A percentile compares a stretch with the other conserved stretches of the same genome.
Evolutionary conservation across 306 rosid genomes (phyloP).

Genomic region (Bauhinia variegata): DNA sequence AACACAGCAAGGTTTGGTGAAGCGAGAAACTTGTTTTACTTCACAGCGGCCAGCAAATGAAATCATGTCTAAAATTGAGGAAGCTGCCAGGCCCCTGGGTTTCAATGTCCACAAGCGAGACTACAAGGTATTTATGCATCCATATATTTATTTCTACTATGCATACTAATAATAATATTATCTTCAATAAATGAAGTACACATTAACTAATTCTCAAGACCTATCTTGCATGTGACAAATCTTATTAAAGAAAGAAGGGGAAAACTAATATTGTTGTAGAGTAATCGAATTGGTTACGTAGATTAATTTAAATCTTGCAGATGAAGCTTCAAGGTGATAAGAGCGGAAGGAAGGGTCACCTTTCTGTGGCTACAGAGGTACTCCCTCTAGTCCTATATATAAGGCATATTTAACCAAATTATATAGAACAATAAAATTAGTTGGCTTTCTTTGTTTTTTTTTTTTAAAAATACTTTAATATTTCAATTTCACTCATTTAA

Average conservation of each 20-base stretch:
- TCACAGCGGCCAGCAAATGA: constrained; percentile 87
- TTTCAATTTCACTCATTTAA: no score
- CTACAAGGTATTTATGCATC: constrained; percentile 80
- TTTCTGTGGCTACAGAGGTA: constrained; percentile 95
- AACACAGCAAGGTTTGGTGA: constrained; percentile 50
- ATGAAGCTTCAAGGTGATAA: constrained; percentile 95
- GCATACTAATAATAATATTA: no score
- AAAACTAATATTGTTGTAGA: not conserved
- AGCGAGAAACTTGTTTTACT: constrained; percentile 83
- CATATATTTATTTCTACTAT: not conserved
- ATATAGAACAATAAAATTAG: no score
- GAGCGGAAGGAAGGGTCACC: constrained; percentile 93
- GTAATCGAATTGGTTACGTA: not conserved
- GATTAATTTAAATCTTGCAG: constrained; percentile 56
- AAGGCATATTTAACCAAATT: no score
- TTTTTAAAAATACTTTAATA: no score
- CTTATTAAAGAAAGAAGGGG: not conserved
- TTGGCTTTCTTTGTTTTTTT: no score
- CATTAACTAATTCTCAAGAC: not conserved
- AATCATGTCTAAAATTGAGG: constrained; percentile 87
- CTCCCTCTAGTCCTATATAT: no score
- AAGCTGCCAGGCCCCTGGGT: constrained; percentile 91
- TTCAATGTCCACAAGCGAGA: constrained; percentile 74
- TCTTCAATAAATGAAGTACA: no score
- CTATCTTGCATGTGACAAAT: no score